Conservation (phyloP, 371 early-diverging fungal genomes). For the Rhizopus arrhizus region DNA sequence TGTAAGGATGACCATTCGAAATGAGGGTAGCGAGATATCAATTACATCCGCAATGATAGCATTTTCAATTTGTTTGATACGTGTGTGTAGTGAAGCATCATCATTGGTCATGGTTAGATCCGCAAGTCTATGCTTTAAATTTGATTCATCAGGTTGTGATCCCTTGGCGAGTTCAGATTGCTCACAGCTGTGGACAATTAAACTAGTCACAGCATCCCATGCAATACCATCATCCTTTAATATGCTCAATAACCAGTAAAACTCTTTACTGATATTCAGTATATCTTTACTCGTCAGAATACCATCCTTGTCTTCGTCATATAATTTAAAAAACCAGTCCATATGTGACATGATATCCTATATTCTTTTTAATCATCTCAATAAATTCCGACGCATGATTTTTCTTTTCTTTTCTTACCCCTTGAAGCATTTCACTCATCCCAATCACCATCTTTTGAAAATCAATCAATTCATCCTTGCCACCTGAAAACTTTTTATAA, state of each 20-base stretch:
- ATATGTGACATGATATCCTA: conserved; percentile 75
- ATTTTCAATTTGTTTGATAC: conserved; percentile 28
- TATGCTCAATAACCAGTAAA: conserved; percentile 62
- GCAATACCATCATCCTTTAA: conserved; percentile 27
- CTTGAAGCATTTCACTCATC: conserved; percentile 74
- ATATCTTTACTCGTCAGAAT: conserved; percentile 72
- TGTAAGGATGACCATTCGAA: conserved; percentile 64
- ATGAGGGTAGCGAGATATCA: conserved; percentile 32
- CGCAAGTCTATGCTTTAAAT: conserved; percentile 19
- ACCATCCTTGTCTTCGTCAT: conserved; percentile 71
- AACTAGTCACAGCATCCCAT: conserved; percentile 31
- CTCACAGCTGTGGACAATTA: conserved; percentile 43
- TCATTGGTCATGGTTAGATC: conserved; percentile 24
- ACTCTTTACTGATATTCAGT: conserved; percentile 78
- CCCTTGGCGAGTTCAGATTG: conserved; percentile 54
- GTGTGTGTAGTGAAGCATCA: conserved; percentile 13
- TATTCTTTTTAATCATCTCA: too few relatives aligned
- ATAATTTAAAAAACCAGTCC: conserved; percentile 77
- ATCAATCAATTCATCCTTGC: conserved; percentile 49
- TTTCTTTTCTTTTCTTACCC: conserved; percentile 24
- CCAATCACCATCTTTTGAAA: conserved; percentile 77
- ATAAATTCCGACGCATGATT: too few relatives aligned
- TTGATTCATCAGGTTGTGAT: conserved; percentile 18
- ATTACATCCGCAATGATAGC: conserved; percentile 20
- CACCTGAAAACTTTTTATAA: conserved; percentile 50